Conservation (phyloP, 352 stramenopile species). For the Albugo laibachii region DNA sequence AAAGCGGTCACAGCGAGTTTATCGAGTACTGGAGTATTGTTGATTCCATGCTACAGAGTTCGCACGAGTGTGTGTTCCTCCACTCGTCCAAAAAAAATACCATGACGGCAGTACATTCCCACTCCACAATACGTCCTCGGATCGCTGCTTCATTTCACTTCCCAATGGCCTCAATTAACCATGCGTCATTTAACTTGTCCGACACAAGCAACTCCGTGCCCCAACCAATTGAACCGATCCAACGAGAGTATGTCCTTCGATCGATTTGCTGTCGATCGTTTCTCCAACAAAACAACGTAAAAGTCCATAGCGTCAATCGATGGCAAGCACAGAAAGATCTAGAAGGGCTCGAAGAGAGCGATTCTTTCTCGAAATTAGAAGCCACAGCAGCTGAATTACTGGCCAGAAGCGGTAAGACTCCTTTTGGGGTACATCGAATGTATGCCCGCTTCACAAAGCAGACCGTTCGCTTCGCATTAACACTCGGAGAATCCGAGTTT, state of each 20-base stretch:
- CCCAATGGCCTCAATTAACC: too few species aligned
- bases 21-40: slow-evolving; percentile 5
- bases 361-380: not conserved
- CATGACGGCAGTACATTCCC: too few species aligned
- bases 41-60: slow-evolving; percentile 3
- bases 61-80: slow-evolving; percentile 13
- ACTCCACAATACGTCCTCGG: too few species aligned
- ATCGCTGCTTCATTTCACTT: too few species aligned
- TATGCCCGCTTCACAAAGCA: slow-evolving; percentile 58
- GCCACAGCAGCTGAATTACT: not conserved
- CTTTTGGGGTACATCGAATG: slow-evolving; percentile 56
- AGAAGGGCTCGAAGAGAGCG: not conserved
- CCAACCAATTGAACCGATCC: slow-evolving; percentile 3
- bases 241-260: slow-evolving; percentile 59
- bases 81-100: slow-evolving; percentile 6
- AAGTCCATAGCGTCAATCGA: not conserved
- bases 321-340: not conserved
- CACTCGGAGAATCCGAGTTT: slow-evolving; percentile 57
- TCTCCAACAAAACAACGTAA: slow-evolving; percentile 12
- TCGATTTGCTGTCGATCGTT: slow-evolving; percentile 53
- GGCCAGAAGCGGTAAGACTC: slow-evolving; percentile 23
- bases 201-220: too few species aligned
- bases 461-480: slow-evolving; percentile 53
- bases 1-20: not conserved
- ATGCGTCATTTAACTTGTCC: too few species aligned